Evolutionary conservation across 495 filamentous ascomycete species (phyloP).

Genomic region (Rusavskia elegans): DNA sequence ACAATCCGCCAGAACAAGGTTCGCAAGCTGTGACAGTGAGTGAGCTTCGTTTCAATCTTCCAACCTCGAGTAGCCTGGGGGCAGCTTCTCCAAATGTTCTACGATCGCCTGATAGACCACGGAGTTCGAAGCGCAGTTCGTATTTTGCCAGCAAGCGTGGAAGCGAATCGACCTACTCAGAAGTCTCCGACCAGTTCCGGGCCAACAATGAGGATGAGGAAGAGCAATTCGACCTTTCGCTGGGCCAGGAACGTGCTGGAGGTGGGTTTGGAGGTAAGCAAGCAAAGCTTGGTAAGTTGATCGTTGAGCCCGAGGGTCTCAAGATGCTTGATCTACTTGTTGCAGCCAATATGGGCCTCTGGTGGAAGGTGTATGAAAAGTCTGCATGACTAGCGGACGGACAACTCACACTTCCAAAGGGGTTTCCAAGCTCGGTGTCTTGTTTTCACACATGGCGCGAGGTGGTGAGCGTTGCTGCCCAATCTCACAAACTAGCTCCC

Average conservation of each 20-base stretch:
- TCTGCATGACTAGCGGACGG: background rate
- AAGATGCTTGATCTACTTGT: conserved; percentile 94
- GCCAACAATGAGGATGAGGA: background rate
- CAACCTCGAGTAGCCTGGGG: conserved; percentile 19
- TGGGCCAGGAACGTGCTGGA: conserved; percentile 64
- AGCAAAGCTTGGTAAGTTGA: conserved; percentile 84
- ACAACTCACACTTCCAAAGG: background rate
- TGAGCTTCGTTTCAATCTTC: conserved; percentile 80
- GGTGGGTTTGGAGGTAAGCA: conserved; percentile 71
- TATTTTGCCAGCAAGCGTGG: conserved; percentile 4
- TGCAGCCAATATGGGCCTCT: conserved; percentile 77
- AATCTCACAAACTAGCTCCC: background rate
- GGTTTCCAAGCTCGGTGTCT: background rate
- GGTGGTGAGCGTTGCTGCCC: background rate
- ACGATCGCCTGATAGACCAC: conserved; percentile 14
- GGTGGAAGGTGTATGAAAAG: conserved; percentile 79
- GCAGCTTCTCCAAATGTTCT: conserved; percentile 14
- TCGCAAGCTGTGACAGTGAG: conserved; percentile 44
- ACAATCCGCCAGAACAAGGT: conserved; percentile 23
- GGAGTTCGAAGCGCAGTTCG: conserved; percentile 5
- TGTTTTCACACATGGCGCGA: background rate
- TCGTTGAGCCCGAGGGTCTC: conserved; percentile 78
- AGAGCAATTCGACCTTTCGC: conserved; percentile 47
- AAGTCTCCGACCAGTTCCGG: conserved; percentile 5
- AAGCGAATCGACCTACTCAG: conserved; percentile 8